Percentiles rank a stretch among this genome's conserved stretches.
Conservation (phyloP, 352 stramenopile species). For the Globisporangium barbulae region DNA sequence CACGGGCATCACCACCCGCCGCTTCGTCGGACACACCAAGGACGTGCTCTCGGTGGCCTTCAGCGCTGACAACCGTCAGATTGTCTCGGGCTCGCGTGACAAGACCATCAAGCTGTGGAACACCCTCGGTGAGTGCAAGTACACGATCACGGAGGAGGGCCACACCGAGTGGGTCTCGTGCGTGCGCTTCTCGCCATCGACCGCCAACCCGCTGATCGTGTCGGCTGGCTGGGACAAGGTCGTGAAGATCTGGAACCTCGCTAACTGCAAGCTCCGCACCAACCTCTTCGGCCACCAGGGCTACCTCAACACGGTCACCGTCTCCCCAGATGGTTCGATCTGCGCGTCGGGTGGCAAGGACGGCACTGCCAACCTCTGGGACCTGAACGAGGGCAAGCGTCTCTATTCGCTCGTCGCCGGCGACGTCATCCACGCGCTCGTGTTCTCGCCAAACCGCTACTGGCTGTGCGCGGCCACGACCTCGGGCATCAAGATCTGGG, state of each 20-base stretch:
- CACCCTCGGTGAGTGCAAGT: slow-evolving; percentile 99
- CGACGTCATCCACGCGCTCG: slow-evolving; percentile 96
- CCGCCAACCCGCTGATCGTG: slow-evolving; percentile 97
- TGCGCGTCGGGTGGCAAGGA: slow-evolving; percentile 99
- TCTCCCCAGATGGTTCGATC: slow-evolving; percentile 99
- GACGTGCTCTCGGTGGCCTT: slow-evolving; percentile 99
- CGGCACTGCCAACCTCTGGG: slow-evolving; percentile 99
- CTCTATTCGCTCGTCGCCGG: slow-evolving; percentile 98
- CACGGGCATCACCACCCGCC: slow-evolving; percentile 97
- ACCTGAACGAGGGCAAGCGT: slow-evolving; percentile 99
- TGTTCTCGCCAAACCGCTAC: slow-evolving; percentile 99
- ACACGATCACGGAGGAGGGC: slow-evolving; percentile 97
- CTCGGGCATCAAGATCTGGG: slow-evolving; percentile 99
- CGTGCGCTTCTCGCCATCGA: slow-evolving; percentile 98
- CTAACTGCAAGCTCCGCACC: slow-evolving; percentile 99
- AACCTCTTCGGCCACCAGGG: slow-evolving; percentile 98
- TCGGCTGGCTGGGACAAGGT: slow-evolving; percentile 99
- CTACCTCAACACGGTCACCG: slow-evolving; percentile 99
- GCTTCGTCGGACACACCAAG: slow-evolving; percentile 99
- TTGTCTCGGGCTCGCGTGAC: slow-evolving; percentile 98
- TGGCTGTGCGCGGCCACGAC: slow-evolving; percentile 99
- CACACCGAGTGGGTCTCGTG: slow-evolving; percentile 99
- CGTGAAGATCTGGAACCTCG: slow-evolving; percentile 99
- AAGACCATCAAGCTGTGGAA: slow-evolving; percentile 99
- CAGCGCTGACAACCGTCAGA: slow-evolving; percentile 99